These are phyloP conservation scores for Tetraselmis striata DNA, from an alignment of 139 green algal genomes.

Conservation along the genomic window DNA sequence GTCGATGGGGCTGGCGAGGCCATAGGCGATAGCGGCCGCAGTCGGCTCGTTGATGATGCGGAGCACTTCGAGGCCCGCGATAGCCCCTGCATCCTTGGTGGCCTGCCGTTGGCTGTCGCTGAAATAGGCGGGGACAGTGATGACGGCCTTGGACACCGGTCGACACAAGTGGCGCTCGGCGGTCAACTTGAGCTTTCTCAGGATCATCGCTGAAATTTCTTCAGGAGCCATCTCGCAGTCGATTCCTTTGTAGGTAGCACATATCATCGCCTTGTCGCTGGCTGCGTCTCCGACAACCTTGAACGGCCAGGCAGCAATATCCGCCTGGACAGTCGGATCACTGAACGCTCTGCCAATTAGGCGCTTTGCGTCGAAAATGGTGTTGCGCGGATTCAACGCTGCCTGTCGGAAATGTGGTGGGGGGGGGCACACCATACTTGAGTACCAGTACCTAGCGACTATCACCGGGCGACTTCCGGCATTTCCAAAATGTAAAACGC, in stretches of 20 bases:
- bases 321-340: neutral
- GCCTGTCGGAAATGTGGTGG: too few species aligned
- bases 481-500: too few species aligned
- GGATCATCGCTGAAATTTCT: slow-evolving; percentile 28
- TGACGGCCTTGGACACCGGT: neutral
- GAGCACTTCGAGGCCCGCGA: slow-evolving; percentile 30
- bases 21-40: slow-evolving; percentile 17
- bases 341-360: slow-evolving; percentile 6
- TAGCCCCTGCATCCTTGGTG: slow-evolving; percentile 29
- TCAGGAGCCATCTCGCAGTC: slow-evolving; percentile 31
- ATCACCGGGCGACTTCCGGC: too few species aligned
- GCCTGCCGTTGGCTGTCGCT: slow-evolving; percentile 18
- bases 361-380: slow-evolving; percentile 10
- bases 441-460: too few species aligned
- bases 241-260: slow-evolving; percentile 8
- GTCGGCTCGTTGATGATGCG: slow-evolving; percentile 1
- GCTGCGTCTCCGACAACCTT: slow-evolving; percentile 9
- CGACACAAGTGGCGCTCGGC: slow-evolving; percentile 22
- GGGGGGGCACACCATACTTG: too few species aligned
- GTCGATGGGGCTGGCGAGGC: slow-evolving; percentile 1
- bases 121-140: slow-evolving; percentile 12
- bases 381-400: neutral
- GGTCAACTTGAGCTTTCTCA: slow-evolving; percentile 24
- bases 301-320: slow-evolving; percentile 18
- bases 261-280: slow-evolving; percentile 25